These are phyloP conservation scores for Periconia sp. DNA, from an alignment of 2,329 filamentous ascomycete genomes.

Conservation along the genomic window DNA sequence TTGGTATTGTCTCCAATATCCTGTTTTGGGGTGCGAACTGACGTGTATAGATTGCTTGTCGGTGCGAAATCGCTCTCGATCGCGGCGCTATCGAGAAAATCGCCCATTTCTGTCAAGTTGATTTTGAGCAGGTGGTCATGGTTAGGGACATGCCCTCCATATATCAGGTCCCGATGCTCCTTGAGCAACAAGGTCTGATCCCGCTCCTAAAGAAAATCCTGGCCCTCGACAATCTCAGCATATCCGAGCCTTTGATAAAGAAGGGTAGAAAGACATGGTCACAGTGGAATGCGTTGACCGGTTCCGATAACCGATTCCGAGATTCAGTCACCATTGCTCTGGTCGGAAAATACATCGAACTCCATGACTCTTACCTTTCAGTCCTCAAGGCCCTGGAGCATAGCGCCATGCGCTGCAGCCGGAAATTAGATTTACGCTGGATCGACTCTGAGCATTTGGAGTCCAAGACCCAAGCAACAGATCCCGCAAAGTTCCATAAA, in stretches of 20 bases:
- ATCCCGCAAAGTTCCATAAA: constrained; percentile 76
- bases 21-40: constrained; percentile 1
- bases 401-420: constrained; percentile 80
- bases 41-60: constrained; percentile 78
- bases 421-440: constrained; percentile 78
- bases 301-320: constrained; percentile 65
- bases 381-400: constrained; percentile 89
- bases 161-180: constrained; percentile 92
- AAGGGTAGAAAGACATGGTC: constrained; percentile 74
- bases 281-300: constrained; percentile 74
- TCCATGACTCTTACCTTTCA: constrained; percentile 83
- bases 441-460: constrained; percentile 87
- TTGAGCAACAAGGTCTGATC: constrained; percentile 78
- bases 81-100: constrained; percentile 80
- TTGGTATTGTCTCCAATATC: constrained; percentile 51
- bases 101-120: constrained; percentile 84
- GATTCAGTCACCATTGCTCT: constrained; percentile 78
- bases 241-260: constrained; percentile 56
- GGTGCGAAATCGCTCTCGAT: constrained; percentile 78
- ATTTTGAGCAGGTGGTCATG: constrained; percentile 78
- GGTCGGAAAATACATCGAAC: constrained; percentile 87
- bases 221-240: constrained; percentile 60
- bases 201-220: constrained; percentile 67
- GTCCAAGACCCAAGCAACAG: constrained; percentile 58
- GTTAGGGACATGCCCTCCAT: constrained; percentile 87